Base-by-base conservation (phyloP, 1,139 yeast genomes). In the Protomyces inouyei region DNA sequence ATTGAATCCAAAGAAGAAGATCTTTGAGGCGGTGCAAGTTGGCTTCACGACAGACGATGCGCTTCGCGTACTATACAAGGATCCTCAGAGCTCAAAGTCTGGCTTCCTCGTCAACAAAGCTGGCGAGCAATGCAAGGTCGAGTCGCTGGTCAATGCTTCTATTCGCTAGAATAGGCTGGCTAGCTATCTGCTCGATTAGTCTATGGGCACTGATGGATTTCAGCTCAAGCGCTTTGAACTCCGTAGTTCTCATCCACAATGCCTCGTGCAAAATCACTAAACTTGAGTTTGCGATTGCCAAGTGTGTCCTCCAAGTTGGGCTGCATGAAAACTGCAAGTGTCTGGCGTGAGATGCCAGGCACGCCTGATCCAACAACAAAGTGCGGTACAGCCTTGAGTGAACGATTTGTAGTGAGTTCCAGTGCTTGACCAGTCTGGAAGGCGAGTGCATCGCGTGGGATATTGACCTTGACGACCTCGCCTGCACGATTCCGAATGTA, bases 1-100 rank as follows among this genome's bases (percentile, higher is more conserved):
- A 75, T 82, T 95, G 77, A 92, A 93, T 79, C 98, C 99, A 72
- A 95, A 95, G 86, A 95, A 93, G 88, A 95, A 95, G 83, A 82
- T 93, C 69, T 95, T 96, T 93, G 99, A 95, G 82, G 82, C 92
- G 63, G 81, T 89, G 70, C 98, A 95, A 80, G 98, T 97, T 61
- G 81, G 82, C 67, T 92, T 93, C 82, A 79, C 93, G 66, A 92
- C 63, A 12, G 45, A 38, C 18, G 57, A 52, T 23, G 10, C 40
- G 5, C 40, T 52, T 35, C 52, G 43, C 98, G 55, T 59, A 36
- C 35, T 52, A 14, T 59, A 59, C 43, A 5, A 43, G 25, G 63
- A 59, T 37, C 18, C 54, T 32, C 40, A 38, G 52, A 38, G 45
- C 36, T 52, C 38, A 5, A 52, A 43, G 43, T 38, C 36, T 10